These are phyloP conservation scores for Paxillus involutus DNA, from an alignment of 768 basidiomycete species.

Conservation along the genomic window DNA sequence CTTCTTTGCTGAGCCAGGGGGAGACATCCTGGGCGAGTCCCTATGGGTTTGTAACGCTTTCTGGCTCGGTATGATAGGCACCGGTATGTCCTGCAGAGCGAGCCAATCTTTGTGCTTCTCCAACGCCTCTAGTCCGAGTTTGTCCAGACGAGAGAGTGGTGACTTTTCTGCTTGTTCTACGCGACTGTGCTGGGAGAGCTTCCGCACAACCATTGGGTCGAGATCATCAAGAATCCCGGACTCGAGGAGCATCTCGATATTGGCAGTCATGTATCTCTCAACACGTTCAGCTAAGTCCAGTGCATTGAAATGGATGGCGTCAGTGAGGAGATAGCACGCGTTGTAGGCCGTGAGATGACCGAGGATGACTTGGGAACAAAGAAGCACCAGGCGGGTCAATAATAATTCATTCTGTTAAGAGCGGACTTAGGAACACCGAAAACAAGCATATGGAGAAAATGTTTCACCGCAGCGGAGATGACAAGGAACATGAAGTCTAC, in stretches of 20 bases:
- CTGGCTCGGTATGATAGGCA: conserved; percentile 42
- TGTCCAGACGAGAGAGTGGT: conserved; percentile 60
- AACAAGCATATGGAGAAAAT: not conserved
- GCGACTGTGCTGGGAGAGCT: conserved; percentile 60
- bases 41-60: conserved; percentile 17
- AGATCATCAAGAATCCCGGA: conserved; percentile 77
- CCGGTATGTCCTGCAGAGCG: conserved; percentile 63
- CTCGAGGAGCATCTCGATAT: conserved; percentile 88
- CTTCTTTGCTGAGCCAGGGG: conserved; percentile 23
- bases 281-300: conserved; percentile 64
- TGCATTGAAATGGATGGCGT: conserved; percentile 80
- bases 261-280: conserved; percentile 76
- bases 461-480: conserved; percentile 76
- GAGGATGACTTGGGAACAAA: conserved; percentile 80
- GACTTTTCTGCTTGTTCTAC: conserved; percentile 63
- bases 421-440: not conserved
- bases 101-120: conserved; percentile 72
- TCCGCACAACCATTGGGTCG: conserved; percentile 58
- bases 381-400: conserved; percentile 77
- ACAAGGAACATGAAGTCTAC: conserved; percentile 88
- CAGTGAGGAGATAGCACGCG: conserved; percentile 74
- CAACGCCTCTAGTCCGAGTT: conserved; percentile 53
- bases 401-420: conserved; percentile 75
- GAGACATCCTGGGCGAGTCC: conserved; percentile 33
- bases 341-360: conserved; percentile 69